Evolutionary conservation across 768 basidiomycete genomes (phyloP), one percentile per base, ranked within the genome.

Genomic region (Hypholoma fasciculare): DNA sequence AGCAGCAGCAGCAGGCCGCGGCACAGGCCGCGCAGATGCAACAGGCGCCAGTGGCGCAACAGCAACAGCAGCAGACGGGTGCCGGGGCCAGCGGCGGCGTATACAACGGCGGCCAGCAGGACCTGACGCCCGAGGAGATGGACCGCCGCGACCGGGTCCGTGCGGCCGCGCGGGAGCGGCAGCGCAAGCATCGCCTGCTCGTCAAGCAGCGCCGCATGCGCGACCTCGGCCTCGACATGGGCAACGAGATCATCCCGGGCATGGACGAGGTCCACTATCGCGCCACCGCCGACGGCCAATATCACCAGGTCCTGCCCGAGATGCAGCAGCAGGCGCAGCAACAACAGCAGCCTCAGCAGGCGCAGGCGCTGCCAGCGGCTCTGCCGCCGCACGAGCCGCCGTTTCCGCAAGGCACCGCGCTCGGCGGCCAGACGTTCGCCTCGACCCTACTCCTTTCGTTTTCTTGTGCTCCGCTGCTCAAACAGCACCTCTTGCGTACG

Each of bases 151-250:
- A 93, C 62, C 78, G 87, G 56, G 84, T 93, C 54, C 82, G 90
- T 13, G 82, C 87, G 3, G 87, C 89, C 0, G 92, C 92, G 3
- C 77, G 92, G 42, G 90, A 93, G 67, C 78, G 92, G 59, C 92
- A 94, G 64, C 77, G 91, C 47, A 94, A 93, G 63, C 92, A 94
- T 71, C 87, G 92, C 44, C 80, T 78, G 61, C 77, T 89, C 36
- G 85, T 92, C 54, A 93, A 92, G 72, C 85, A 88, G 68, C 79
- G 85, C 60, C 91, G 93, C 68, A 83, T 91, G 83, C 82, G 89
- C 57, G 90, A 91, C 57, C 79, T 92, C n/a, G 90, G 90, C 5
- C 70, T 90, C 51, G 89, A 92, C 67, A 90, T 92, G 85, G 85
- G 88, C 61, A 86, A 86, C 78, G 89, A 90, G 59, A 78, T 88